These are phyloP conservation scores for Trichoderma simmonsii DNA, from an alignment of 2,329 filamentous ascomycete species.

Conservation along the genomic window DNA sequence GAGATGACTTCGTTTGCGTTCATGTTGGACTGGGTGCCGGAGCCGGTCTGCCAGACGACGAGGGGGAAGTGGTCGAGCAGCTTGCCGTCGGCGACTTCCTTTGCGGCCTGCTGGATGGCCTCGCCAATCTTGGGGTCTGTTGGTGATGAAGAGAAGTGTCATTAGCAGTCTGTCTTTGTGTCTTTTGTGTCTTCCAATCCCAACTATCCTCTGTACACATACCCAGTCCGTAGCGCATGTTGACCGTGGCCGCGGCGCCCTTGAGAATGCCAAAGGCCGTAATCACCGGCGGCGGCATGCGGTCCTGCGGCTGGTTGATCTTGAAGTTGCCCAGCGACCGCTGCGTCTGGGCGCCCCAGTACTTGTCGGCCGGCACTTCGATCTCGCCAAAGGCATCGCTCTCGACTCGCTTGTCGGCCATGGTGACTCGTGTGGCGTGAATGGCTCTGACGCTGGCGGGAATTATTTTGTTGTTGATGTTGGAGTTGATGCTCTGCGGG, in stretches of 20 bases:
- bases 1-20: conserved; percentile 99
- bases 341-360: conserved; percentile 98
- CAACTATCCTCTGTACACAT: conserved; percentile 28
- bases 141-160: too few relatives aligned
- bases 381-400: conserved; percentile 98
- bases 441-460: conserved; percentile 13
- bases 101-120: conserved; percentile 91
- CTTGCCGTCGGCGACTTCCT: conserved; percentile 90
- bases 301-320: conserved; percentile 98
- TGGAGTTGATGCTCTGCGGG: conserved; percentile 1
- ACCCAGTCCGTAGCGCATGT: conserved; percentile 91
- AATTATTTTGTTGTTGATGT: not conserved
- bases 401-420: conserved; percentile 68
- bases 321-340: conserved; percentile 95
- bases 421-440: conserved; percentile 22
- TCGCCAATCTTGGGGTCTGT: conserved; percentile 70
- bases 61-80: conserved; percentile 96
- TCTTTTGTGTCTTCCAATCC: not conserved
- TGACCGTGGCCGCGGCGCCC: conserved; percentile 91
- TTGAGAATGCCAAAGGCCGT: conserved; percentile 96
- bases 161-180: not conserved
- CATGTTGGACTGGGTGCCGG: conserved; percentile 99
- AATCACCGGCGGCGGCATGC: conserved; percentile 91
- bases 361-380: conserved; percentile 86
- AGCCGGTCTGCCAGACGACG: conserved; percentile 98